Base-by-base conservation (phyloP, 768 basidiomycete genomes). In the Phlebiopsis gigantea region DNA sequence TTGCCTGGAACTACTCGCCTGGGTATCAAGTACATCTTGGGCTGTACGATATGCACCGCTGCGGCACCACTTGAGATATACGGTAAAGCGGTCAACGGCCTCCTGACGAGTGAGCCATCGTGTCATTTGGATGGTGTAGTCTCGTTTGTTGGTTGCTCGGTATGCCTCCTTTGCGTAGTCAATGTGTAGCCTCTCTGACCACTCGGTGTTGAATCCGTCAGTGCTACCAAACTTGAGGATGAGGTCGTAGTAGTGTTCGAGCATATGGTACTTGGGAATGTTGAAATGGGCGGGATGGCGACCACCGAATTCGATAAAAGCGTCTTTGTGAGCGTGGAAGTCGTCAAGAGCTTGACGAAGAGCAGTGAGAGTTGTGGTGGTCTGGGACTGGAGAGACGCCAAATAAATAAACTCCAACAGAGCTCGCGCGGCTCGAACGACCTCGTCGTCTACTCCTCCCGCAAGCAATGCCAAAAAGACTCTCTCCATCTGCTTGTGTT, bases 271-370 rank as follows among this genome's bases (percentile, higher is more conserved):
- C 25, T 68, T 69, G 0, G 64, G 65, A 7, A 68, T 48, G 42
- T 59, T 55, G 46, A 55, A 55, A 22, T 49, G 46, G 15, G 8
- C 22, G 21, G 30, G 34, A 9, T 67, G 28, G 0, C 69, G 68
- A 22, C 71, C 62, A 1, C 69, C 69, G 5, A 71, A 59, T 10
- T 65, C 57, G 28, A 74, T 55, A 56, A 79, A 77, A 8, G 72
- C 61, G 7, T 63, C 43, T 55, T 76, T 76, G 61, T 73, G 56
- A 0, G 53, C 22, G 56, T 79, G 77, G 58, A 78, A 80, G 0
- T 17, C 7, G 1, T 57, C 9, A 0, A 76, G 65, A 0, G 70
- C 63, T 0, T 62, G 52, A 1, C 67, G 47, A 0, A 80, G 53
- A 5, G 50, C 30, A 0, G 0, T 46, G 7, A 69, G 63, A 0